Base-by-base conservation (phyloP, 371 early-diverging fungal species). In the Dichotomocladium elegans region DNA sequence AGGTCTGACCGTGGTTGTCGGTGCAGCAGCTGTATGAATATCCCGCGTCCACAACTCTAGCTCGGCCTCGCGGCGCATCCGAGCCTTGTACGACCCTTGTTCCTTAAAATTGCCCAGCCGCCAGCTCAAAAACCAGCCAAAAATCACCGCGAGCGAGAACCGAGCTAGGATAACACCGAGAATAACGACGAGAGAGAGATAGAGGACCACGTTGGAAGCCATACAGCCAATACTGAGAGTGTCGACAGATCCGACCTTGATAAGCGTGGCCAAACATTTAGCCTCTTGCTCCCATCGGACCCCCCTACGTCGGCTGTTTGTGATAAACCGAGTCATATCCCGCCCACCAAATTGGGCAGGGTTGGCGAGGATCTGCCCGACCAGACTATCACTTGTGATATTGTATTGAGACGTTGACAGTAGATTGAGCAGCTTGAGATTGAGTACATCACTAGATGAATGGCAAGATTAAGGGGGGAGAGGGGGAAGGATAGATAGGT, bases 231-330 rank as follows among this genome's bases (percentile, higher is more conserved):
- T 57, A 11, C 89, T 81, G 52, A 80, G 78, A 5, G 85, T 80
- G 52, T 91, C 91, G 12, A 92, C 68, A 10, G 83, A 82, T 2
- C 91, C 93, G 11, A 90, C 89, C 41, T 83, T 80, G 73, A 88
- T 83, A 8, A 81, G 65, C 3, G 85, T 84, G 4, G 73, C 54
- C 43, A 89, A 60, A 53, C 92, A 91, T 21, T 79, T 61, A 26
- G 83, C 86, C 35, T 65, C 65, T 54, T 63, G 19, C 43, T 57
- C 61, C 72, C 74, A 74, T 3, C 55, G 10, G n/a, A 27, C 40
- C 25, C 41, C 52, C 19, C 41, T 24, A 3, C 25, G 53, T 21
- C 66, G 57, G 12, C 61, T 63, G 3, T 62, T 50, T 22, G 68
- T 47, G 19, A 76, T 68, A 7, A 52, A 53, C 14, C 56, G 51